phyloP scores from a whole-genome alignment of 2,329 filamentous ascomycete species.

The Mycosphaerella sp. region DNA sequence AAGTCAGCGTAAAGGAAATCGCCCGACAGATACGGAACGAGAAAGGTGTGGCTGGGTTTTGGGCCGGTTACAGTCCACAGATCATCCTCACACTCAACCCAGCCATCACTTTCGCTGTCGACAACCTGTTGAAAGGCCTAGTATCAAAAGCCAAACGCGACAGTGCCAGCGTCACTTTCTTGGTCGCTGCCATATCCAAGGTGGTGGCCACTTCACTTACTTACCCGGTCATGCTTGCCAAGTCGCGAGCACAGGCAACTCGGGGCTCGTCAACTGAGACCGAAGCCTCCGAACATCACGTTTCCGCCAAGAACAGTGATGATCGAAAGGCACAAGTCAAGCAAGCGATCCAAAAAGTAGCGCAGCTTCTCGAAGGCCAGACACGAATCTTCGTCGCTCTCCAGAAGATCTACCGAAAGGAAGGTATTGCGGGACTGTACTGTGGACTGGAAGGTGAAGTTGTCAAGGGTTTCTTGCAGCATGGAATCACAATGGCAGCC shows the following conservation, averaged over 20 bases:
- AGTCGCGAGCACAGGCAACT: constrained; percentile 66
- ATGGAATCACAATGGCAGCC: constrained; percentile 79
- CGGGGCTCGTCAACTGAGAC: constrained; percentile 27
- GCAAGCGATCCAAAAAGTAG: constrained; percentile 14
- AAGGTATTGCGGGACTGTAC: constrained; percentile 66
- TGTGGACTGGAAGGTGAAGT: constrained; percentile 70
- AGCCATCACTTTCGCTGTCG: constrained; percentile 76
- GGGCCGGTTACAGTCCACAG: constrained; percentile 80
- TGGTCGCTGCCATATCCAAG: constrained; percentile 72
- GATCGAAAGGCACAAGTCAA: constrained; percentile 12
- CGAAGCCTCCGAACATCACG: constrained; percentile 14
- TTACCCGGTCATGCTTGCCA: constrained; percentile 83
- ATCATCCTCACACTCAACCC: constrained; percentile 79
- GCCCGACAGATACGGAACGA: constrained; percentile 58
- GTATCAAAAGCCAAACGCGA: constrained; percentile 49
- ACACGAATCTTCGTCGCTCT: constrained; percentile 29
- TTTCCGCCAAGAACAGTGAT: constrained; percentile 10
- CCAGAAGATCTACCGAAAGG: constrained; percentile 36
- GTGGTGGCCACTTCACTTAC: constrained; percentile 67
- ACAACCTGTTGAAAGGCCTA: constrained; percentile 62
- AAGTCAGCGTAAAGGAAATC: constrained; percentile 49
- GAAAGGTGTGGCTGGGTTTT: constrained; percentile 69
- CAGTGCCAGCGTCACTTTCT: constrained; percentile 54
- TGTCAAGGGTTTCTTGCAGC: constrained; percentile 74
- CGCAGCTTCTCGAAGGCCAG: constrained; percentile 27